These are phyloP conservation scores for Vigna trinervia DNA, from an alignment of 306 rosid species.

Conservation along the genomic window DNA sequence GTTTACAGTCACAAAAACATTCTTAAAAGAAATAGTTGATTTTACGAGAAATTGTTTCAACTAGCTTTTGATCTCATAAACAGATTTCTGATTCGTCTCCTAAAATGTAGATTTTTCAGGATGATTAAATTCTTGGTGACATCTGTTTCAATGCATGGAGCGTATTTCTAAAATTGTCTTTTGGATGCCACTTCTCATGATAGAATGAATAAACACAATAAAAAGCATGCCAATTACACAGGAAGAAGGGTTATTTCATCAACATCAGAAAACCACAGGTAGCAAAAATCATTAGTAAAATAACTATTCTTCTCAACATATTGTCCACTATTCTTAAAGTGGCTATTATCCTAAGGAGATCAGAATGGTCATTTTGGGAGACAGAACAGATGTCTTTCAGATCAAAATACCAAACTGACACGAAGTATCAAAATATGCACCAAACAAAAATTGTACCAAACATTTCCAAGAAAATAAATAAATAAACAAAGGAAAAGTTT, in stretches of 20 bases:
- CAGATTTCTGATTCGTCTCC: too few relatives aligned
- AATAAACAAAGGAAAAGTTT: background rate
- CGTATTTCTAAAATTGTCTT: background rate
- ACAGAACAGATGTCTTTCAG: background rate
- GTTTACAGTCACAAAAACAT: too few relatives aligned
- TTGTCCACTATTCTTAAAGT: background rate
- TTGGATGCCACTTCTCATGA: background rate
- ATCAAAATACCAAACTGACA: constrained; percentile 11
- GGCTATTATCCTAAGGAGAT: background rate
- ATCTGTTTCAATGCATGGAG: background rate
- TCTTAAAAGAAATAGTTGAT: too few relatives aligned
- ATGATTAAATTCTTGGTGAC: background rate
- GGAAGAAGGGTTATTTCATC: background rate
- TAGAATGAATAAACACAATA: background rate
- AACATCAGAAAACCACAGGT: background rate
- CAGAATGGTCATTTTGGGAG: background rate
- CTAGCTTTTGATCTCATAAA: too few relatives aligned
- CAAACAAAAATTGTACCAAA: background rate
- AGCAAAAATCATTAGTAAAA: background rate
- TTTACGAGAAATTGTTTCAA: too few relatives aligned
- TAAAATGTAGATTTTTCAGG: background rate
- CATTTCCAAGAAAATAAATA: background rate
- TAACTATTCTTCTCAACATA: background rate
- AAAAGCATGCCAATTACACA: background rate
- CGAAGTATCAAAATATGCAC: background rate